Percentiles rank a stretch among this genome's conserved stretches.
Conservation (phyloP, 345 rosid species). For the Aquilaria yunnanensis region DNA sequence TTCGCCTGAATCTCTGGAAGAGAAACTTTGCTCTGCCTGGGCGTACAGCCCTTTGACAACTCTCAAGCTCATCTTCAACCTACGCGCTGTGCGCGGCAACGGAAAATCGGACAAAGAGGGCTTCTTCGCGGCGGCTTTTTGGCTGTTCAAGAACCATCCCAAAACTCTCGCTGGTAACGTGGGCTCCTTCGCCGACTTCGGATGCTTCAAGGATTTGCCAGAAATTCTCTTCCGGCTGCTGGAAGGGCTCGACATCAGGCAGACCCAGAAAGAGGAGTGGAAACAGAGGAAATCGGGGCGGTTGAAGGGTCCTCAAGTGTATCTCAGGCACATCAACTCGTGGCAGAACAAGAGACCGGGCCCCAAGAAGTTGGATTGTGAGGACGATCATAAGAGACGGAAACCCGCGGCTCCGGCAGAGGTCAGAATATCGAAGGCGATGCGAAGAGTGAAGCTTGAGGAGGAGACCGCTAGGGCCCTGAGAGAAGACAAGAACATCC, state of each 20-base stretch:
- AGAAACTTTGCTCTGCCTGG: not conserved
- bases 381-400: too few species aligned
- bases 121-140: slow-evolving; percentile 4
- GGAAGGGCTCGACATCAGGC: not conserved
- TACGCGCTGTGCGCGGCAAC: slow-evolving; percentile 3
- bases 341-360: too few species aligned
- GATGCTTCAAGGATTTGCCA: slow-evolving; percentile 5
- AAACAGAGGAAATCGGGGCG: too few species aligned
- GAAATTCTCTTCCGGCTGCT: not conserved
- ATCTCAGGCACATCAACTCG: too few species aligned
- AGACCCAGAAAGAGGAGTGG: not conserved
- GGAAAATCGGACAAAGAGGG: slow-evolving; percentile 5
- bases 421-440: not conserved
- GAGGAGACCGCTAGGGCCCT: slow-evolving; percentile 6
- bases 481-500: slow-evolving; percentile 11
- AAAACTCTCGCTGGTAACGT: not conserved
- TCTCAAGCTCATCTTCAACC: slow-evolving; percentile 4
- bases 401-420: too few species aligned
- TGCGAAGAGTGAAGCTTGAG: not conserved
- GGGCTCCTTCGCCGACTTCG: not conserved
- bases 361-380: too few species aligned
- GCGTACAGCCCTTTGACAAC: slow-evolving; percentile 2
- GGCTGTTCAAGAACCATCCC: slow-evolving; percentile 5
- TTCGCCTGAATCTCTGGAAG: not conserved
- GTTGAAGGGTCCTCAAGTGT: too few species aligned